Evolutionary conservation across 306 rosid species (phyloP).

Genomic region (Quercus ilex): DNA sequence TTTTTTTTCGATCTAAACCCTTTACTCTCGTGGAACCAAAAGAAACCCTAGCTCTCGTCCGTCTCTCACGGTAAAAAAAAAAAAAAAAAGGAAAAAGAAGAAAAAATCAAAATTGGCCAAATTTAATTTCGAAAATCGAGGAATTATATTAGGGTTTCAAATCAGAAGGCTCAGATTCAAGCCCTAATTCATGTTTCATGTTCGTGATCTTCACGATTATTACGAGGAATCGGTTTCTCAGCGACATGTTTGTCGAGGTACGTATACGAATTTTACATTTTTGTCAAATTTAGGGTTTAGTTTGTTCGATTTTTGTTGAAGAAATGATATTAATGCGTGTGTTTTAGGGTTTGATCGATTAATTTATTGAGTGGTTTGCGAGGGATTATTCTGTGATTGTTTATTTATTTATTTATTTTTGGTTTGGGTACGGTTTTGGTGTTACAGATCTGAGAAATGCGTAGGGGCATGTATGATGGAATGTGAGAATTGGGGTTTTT

Average conservation of each 20-base stretch:
- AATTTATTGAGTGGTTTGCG: constrained; percentile 9
- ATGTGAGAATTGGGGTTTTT: constrained; percentile 58
- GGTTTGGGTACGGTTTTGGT: constrained; percentile 34
- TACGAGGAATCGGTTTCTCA: constrained; percentile 22
- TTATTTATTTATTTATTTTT: constrained; percentile 16
- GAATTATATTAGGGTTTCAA: constrained; percentile 62
- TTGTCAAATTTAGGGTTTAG: constrained; percentile 12
- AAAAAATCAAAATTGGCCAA: constrained; percentile 19
- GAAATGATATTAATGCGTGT: constrained; percentile 29
- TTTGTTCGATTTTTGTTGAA: constrained; percentile 18
- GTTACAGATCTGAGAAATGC: constrained; percentile 70
- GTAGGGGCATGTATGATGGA: constrained; percentile 52
- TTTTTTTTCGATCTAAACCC: constrained; percentile 54
- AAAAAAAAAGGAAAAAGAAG: neutral
- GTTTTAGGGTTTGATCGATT: constrained; percentile 34
- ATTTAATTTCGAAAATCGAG: constrained; percentile 33
- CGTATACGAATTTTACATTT: constrained; percentile 16
- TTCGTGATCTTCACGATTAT: constrained; percentile 41
- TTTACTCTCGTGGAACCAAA: constrained; percentile 27
- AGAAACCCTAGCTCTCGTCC: constrained; percentile 75
- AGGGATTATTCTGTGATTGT: constrained; percentile 18
- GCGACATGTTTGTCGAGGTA: constrained; percentile 48
- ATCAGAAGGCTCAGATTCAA: constrained; percentile 37
- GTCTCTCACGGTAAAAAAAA: constrained; percentile 52
- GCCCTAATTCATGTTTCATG: constrained; percentile 41